phyloP scores from a whole-genome alignment of 23 red algal genomes.

The Cyanidiococcus yangmingshanensis region DNA sequence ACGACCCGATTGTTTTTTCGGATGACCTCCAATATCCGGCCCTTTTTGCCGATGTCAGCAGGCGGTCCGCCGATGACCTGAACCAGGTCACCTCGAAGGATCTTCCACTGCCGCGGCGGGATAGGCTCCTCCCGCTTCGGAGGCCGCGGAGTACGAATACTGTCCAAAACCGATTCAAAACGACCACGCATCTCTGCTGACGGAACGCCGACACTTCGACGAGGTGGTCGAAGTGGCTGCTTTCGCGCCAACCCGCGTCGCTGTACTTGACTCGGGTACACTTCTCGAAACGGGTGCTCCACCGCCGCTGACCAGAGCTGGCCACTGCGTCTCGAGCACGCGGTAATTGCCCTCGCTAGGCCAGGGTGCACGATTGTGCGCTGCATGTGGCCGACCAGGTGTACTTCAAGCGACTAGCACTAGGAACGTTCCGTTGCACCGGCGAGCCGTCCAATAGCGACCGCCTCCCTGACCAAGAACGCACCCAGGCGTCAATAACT shows the following conservation, averaged over 20 bases:
- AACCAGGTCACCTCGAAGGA: conserved; percentile 59
- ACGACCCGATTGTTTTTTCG: conserved; percentile 52
- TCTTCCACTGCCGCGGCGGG: conserved; percentile 45
- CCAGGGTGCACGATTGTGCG: too few species aligned
- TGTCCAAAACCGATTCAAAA: conserved; percentile 45
- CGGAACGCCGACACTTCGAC: conserved; percentile 28
- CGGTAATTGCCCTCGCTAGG: too few species aligned
- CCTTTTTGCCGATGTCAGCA: conserved; percentile 34
- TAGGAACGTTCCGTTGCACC: too few species aligned
- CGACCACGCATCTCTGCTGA: conserved; percentile 53
- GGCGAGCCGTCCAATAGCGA: too few species aligned
- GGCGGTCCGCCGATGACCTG: conserved; percentile 53
- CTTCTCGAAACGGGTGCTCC: too few species aligned
- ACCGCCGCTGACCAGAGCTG: too few species aligned
- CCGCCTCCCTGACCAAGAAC: too few species aligned
- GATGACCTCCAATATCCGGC: conserved; percentile 50
- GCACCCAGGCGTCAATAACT: too few species aligned
- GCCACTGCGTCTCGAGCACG: too few species aligned
- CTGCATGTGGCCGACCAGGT: too few species aligned
- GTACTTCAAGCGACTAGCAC: too few species aligned
- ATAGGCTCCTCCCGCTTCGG: conserved; percentile 22
- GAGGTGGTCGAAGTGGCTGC: conserved; percentile 3
- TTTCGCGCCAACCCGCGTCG: background rate
- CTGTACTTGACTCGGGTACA: too few species aligned
- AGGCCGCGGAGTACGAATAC: conserved; percentile 44